These are phyloP conservation scores for Stemphylium beticola DNA, from an alignment of 2,329 filamentous ascomycete species.

Conservation along the genomic window DNA sequence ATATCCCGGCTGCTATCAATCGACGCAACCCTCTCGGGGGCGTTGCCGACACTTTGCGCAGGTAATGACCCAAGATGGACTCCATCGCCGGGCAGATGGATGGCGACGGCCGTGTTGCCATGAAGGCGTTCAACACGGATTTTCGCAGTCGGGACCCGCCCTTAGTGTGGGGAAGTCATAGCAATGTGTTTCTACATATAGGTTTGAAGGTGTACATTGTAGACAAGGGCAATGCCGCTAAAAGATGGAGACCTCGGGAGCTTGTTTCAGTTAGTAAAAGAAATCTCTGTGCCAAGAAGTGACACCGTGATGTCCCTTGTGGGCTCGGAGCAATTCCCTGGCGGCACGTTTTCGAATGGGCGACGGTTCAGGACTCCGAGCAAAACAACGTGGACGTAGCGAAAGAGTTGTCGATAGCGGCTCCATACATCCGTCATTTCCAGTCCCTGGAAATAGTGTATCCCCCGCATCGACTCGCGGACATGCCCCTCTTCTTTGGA, in stretches of 20 bases:
- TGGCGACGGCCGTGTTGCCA: not conserved
- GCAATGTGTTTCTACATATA: conserved; percentile 6
- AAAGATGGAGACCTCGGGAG: conserved; percentile 14
- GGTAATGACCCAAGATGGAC: not conserved
- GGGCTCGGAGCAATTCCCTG: conserved; percentile 1
- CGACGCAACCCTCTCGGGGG: not conserved
- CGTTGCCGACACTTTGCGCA: not conserved
- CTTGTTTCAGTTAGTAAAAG: conserved; percentile 31
- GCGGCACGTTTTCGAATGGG: conserved; percentile 11
- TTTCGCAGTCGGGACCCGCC: not conserved
- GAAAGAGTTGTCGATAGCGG: conserved; percentile 11
- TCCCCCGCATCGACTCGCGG: conserved; percentile 19
- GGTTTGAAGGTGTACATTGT: not conserved
- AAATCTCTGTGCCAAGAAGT: conserved; percentile 27
- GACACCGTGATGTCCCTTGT: conserved; percentile 17
- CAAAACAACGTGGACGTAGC: conserved; percentile 4
- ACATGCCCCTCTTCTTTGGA: conserved; percentile 17
- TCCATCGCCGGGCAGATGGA: not conserved
- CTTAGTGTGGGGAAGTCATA: conserved; percentile 7
- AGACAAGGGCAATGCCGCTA: conserved; percentile 15
- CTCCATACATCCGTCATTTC: not conserved
- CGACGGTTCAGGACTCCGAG: conserved; percentile 11
- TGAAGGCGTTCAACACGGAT: not conserved
- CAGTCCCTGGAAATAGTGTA: conserved; percentile 26
- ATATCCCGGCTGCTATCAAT: conserved; percentile 20